These are phyloP conservation scores for Amauroascus verrucosus DNA, from an alignment of 2,329 filamentous ascomycete species.

Conservation along the genomic window DNA sequence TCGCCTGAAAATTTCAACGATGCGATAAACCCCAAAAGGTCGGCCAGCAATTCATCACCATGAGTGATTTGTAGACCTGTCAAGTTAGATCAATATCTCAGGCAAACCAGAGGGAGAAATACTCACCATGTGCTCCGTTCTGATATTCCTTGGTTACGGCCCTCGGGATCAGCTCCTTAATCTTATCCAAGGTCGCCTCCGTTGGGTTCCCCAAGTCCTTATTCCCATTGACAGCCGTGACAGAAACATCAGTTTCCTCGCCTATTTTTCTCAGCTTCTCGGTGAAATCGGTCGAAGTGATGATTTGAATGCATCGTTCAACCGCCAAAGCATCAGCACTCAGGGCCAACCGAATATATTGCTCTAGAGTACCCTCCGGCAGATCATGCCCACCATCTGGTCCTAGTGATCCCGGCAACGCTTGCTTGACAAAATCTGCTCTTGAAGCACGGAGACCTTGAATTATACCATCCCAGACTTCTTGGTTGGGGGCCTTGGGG, in stretches of 20 bases:
- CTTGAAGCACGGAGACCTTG: conserved; percentile 19
- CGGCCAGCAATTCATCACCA: neutral
- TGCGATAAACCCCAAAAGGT: conserved; percentile 3
- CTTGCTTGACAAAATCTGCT: conserved; percentile 17
- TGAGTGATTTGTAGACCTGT: conserved; percentile 7
- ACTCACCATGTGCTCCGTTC: conserved; percentile 22
- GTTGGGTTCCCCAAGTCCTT: conserved; percentile 22
- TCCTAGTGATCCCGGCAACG: conserved; percentile 20
- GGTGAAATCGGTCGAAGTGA: conserved; percentile 21
- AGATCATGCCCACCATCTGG: conserved; percentile 17
- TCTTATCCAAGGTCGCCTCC: conserved; percentile 19
- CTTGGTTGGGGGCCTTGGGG: conserved; percentile 19
- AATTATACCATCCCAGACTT: conserved; percentile 23
- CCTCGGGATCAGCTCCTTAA: conserved; percentile 20
- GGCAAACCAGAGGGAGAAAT: neutral
- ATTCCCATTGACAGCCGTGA: conserved; percentile 24
- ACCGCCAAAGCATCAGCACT: conserved; percentile 23
- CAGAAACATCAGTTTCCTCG: conserved; percentile 15
- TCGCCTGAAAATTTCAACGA: neutral
- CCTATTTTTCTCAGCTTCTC: conserved; percentile 18
- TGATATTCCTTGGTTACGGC: conserved; percentile 23
- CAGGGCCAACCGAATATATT: conserved; percentile 20
- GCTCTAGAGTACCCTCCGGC: conserved; percentile 16
- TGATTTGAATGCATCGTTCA: conserved; percentile 24
- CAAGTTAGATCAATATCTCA: neutral